Evolutionary conservation across 768 basidiomycete species (phyloP).

Genomic region (Tylopilus balloui): DNA sequence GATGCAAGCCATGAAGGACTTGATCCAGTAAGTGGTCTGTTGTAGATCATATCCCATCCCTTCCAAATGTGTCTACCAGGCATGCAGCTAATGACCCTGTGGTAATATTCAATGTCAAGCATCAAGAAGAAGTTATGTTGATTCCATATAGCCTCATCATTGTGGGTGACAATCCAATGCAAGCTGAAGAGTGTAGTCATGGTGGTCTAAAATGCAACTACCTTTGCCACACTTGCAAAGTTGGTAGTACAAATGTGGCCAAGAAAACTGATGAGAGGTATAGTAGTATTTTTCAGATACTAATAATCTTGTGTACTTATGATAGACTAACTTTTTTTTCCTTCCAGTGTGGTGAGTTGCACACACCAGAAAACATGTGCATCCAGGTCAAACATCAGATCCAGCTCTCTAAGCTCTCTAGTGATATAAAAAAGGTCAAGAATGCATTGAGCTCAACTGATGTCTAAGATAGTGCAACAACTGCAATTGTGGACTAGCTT

Average conservation of each 20-base stretch:
- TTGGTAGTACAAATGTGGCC: slow-evolving; percentile 22
- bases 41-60: no score
- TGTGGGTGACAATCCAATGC: slow-evolving; percentile 36
- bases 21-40: slow-evolving; percentile 15
- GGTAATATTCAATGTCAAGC: slow-evolving; percentile 19
- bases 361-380: slow-evolving; percentile 1
- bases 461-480: slow-evolving; percentile 25
- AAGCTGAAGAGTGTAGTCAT: slow-evolving; percentile 33
- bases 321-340: not conserved
- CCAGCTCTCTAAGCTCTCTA: not conserved
- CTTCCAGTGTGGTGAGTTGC: slow-evolving; percentile 8
- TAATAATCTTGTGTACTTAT: not conserved
- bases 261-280: slow-evolving; percentile 28
- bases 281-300: slow-evolving; percentile 18
- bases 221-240: slow-evolving; percentile 33
- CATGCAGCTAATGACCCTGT: slow-evolving; percentile 1
- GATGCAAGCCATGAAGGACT: slow-evolving; percentile 28
- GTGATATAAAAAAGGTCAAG: slow-evolving; percentile 11
- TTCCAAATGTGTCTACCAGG: not conserved
- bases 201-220: slow-evolving; percentile 31
- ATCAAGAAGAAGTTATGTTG: slow-evolving; percentile 21
- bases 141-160: slow-evolving; percentile 22
- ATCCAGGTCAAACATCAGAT: slow-evolving; percentile 6
- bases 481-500: slow-evolving; percentile 29
- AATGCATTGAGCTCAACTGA: slow-evolving; percentile 35